phyloP scores from a whole-genome alignment of 805 yeast genomes.

The Teunomyces kruisii region DNA sequence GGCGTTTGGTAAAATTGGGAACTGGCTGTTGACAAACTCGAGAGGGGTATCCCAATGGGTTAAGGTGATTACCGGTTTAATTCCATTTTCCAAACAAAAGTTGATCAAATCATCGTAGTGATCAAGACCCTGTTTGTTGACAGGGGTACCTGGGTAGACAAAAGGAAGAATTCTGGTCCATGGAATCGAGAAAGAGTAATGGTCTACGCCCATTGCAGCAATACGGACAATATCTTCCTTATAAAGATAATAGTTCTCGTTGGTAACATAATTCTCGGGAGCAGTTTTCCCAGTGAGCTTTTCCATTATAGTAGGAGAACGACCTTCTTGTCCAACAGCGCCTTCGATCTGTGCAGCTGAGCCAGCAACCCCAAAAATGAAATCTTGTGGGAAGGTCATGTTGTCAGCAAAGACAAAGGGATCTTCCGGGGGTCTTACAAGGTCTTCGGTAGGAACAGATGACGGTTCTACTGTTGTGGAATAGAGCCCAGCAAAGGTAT shows the following conservation, averaged over 20 bases:
- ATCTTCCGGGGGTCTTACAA: conserved; percentile 17
- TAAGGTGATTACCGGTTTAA: conserved; percentile 31
- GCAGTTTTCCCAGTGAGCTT: conserved; percentile 9
- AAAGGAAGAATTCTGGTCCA: conserved; percentile 36
- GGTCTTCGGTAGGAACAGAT: conserved; percentile 14
- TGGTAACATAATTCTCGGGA: conserved; percentile 23
- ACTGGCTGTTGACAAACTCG: conserved; percentile 5
- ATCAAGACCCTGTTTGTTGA: conserved; percentile 21
- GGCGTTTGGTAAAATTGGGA: background rate
- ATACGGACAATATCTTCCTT: conserved; percentile 31
- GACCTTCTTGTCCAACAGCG: conserved; percentile 31
- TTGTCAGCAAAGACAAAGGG: conserved; percentile 12
- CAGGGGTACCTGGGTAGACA: conserved; percentile 26
- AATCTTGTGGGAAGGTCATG: conserved; percentile 16
- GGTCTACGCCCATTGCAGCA: conserved; percentile 30
- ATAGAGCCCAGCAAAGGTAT: conserved; percentile 10
- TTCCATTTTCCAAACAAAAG: conserved; percentile 18
- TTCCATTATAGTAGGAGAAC: conserved; percentile 31
- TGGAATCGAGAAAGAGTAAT: conserved; percentile 32
- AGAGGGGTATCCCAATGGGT: conserved; percentile 34
- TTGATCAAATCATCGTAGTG: conserved; percentile 21
- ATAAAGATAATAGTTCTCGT: conserved; percentile 31
- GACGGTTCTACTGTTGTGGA: conserved; percentile 14
- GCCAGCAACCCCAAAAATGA: conserved; percentile 31
- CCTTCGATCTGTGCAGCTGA: conserved; percentile 39